phyloP scores from a whole-genome alignment of 2,329 filamentous ascomycete genomes.

The Cercospora zeae-maydis region DNA sequence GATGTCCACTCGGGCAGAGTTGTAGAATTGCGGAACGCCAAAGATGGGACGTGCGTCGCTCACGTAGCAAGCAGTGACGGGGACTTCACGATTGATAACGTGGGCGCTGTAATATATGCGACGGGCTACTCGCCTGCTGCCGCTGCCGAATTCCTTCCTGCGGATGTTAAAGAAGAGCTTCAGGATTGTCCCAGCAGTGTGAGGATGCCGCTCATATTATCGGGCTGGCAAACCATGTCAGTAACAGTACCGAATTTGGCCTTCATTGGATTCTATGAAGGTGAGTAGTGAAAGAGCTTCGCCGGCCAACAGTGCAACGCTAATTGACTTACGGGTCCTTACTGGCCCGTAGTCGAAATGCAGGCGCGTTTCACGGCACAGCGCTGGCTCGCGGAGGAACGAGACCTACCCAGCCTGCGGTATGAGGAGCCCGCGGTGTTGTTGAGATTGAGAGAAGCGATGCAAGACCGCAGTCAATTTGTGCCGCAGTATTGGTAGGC shows the following conservation, averaged over 20 bases:
- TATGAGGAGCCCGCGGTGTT: constrained; percentile 47
- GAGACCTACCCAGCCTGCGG: constrained; percentile 5
- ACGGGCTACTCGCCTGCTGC: constrained; percentile 68
- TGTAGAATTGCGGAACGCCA: constrained; percentile 19
- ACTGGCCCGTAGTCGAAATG: constrained; percentile 86
- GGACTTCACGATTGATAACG: constrained; percentile 45
- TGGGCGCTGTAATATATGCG: constrained; percentile 68
- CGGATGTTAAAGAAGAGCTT: constrained; percentile 54
- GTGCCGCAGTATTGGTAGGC: constrained; percentile 63
- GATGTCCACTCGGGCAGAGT: constrained; percentile 41
- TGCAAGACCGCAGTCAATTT: constrained; percentile 44
- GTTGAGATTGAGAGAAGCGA: constrained; percentile 48
- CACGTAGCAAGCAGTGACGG: constrained; percentile 9
- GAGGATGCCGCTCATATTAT: constrained; percentile 62
- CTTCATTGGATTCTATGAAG: constrained; percentile 77
- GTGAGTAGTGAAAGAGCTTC: neutral
- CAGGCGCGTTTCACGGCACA: constrained; percentile 67
- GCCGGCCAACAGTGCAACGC: neutral
- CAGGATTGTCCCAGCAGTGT: constrained; percentile 54
- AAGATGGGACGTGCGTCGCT: constrained; percentile 11
- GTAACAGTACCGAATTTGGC: constrained; percentile 63
- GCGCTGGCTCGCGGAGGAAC: constrained; percentile 52
- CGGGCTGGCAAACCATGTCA: constrained; percentile 43
- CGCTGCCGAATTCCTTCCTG: constrained; percentile 62
- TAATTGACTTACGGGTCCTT: constrained; percentile 53